Conservation (phyloP, 495 filamentous ascomycete genomes). For the Aspergillus coremiiformis region DNA sequence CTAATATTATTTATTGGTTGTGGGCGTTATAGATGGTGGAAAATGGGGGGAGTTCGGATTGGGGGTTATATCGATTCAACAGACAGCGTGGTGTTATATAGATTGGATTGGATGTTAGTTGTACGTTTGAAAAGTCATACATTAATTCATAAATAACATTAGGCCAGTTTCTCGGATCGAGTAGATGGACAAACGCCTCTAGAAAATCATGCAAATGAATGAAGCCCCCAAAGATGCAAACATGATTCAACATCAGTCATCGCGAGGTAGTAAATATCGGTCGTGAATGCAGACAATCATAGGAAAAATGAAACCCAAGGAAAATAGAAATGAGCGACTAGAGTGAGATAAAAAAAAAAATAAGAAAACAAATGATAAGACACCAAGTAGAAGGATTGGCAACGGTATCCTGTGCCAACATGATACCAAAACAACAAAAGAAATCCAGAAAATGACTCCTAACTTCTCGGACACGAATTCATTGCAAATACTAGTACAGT, state of each 20-base stretch:
- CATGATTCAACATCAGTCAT: not conserved
- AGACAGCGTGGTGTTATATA: not conserved
- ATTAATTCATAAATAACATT: not conserved
- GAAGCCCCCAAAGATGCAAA: not conserved
- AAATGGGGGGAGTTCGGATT: not conserved
- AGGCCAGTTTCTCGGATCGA: not conserved
- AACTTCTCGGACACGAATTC: not conserved
- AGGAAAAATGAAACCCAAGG: not conserved
- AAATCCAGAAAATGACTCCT: not conserved
- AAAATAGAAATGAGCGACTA: not conserved
- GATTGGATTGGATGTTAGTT: not conserved
- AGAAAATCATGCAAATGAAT: not conserved
- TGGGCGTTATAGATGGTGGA: not conserved
- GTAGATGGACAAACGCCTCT: not conserved
- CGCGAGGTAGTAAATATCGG: not conserved
- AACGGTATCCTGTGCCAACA: slow-evolving; percentile 2
- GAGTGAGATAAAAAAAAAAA: not conserved
- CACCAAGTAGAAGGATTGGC: not conserved
- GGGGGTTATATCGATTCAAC: not conserved
- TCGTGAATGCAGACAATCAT: not conserved
- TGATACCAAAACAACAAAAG: slow-evolving; percentile 4
- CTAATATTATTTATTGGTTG: slow-evolving; percentile 16
- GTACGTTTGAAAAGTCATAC: not conserved
- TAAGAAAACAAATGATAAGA: not conserved
- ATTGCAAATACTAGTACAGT: slow-evolving; percentile 3